phyloP scores from a whole-genome alignment of 2,329 filamentous ascomycete species.

The Juglanconis juglandina region DNA sequence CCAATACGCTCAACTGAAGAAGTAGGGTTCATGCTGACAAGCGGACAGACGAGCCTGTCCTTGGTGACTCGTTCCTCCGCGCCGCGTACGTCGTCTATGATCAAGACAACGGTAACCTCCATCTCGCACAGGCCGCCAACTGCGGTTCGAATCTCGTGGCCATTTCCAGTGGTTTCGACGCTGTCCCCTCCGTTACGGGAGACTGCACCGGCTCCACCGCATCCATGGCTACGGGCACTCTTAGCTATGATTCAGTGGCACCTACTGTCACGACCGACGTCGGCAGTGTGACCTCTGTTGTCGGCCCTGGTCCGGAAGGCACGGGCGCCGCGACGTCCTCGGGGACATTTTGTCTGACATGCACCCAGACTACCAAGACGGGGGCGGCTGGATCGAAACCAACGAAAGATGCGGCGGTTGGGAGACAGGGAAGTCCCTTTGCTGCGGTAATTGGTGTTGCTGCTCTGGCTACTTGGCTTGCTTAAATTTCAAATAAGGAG shows the following conservation, averaged over 20 bases:
- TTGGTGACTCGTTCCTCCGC: conserved; percentile 40
- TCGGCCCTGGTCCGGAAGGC: neutral
- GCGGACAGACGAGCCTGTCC: conserved; percentile 40
- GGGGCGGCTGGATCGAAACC: neutral
- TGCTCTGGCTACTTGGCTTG: conserved; percentile 1
- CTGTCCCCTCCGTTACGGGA: conserved; percentile 11
- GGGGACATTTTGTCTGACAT: conserved; percentile 3
- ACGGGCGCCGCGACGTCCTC: neutral
- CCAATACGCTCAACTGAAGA: too few relatives aligned
- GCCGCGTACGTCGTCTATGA: conserved; percentile 46
- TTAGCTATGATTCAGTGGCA: neutral
- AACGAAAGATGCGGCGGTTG: neutral
- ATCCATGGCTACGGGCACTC: neutral
- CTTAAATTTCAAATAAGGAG: too few relatives aligned
- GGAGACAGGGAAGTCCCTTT: neutral
- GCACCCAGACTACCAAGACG: neutral
- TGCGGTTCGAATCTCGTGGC: conserved; percentile 11
- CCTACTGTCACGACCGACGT: neutral
- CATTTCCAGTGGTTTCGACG: conserved; percentile 4
- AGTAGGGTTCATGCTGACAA: neutral
- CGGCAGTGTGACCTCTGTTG: neutral
- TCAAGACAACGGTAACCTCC: conserved; percentile 35
- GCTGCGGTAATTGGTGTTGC: neutral
- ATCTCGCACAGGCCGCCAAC: conserved; percentile 17
- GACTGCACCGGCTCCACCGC: conserved; percentile 1